Evolutionary conservation across 148 eudicot species (phyloP), one percentile per base, ranked within the genome.

Genomic region (Cornus kousa): DNA sequence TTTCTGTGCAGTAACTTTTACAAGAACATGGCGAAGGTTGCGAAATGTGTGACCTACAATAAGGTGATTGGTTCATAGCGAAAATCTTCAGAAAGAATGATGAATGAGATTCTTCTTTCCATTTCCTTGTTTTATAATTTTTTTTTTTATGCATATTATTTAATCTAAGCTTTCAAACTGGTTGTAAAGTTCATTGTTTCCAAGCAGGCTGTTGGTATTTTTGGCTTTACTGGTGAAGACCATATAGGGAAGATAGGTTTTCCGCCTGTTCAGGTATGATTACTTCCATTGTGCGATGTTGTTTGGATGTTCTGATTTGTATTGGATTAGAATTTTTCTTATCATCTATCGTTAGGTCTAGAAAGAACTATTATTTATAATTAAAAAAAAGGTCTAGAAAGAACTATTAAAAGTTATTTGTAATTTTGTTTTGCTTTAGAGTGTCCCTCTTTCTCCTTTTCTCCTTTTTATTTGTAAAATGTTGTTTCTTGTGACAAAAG

Each of bases 211-310:
- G 93, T 93, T 70, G 99, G 99, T 62, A 93, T 95, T 65, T 95
- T 95, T 84, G 99, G 99, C 60, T 93, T 95, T 78, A 80, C 87
- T 32, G 92, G 89, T 72, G 99, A 95, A 87, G 97, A 93, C 80
- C 93, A 95, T 87, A 93, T 93, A 72, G 98, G 95, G 62, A 95
- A 93, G 85, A 88, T 93, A 80, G 87, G 90, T 80, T 95, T 95
- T 72, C 99, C 99, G 7, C 86, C 99, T 10, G 91, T 94, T 59
- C 97, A 95, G 99, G 99, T 93, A 70, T 35, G 37, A 23, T 74
- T n/a, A 12, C 46, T 62, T 50, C 16, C 46, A 75, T n/a, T 40
- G 68, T 28, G 31, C 65, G 77, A 59, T 43, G 35, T 7, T 74
- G 48, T 67, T 37, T 35, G 35, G n/a, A 62, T 62, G 23, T 20